These are phyloP conservation scores for Russula griseocarnosa DNA, from an alignment of 768 basidiomycete species.

Conservation along the genomic window DNA sequence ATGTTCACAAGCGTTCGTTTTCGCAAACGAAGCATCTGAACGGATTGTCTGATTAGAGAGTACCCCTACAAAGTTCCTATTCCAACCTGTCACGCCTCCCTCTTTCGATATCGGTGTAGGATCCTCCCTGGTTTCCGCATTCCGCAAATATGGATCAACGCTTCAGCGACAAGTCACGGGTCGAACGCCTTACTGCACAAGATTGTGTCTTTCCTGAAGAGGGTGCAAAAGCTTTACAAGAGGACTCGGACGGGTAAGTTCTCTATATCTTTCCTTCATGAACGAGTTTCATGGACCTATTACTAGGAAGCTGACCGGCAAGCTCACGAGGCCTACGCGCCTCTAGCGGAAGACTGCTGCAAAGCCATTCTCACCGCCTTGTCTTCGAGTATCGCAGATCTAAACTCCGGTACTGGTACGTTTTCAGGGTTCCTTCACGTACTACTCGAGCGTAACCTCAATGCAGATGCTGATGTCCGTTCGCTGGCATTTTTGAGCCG, in stretches of 20 bases:
- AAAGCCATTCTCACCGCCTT: conserved; percentile 11
- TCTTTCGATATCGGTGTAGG: conserved; percentile 40
- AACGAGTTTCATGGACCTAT: conserved; percentile 42
- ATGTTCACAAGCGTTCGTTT: conserved; percentile 27
- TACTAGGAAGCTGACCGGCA: conserved; percentile 50
- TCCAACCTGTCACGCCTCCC: conserved; percentile 49
- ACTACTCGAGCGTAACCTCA: neutral
- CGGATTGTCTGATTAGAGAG: conserved; percentile 39
- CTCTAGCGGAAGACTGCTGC: conserved; percentile 22
- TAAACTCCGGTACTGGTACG: conserved; percentile 17
- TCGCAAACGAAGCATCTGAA: conserved; percentile 4
- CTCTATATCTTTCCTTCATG: neutral
- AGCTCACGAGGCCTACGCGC: conserved; percentile 36
- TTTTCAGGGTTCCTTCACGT: neutral
- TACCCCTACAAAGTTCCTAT: conserved; percentile 53
- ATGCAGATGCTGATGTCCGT: conserved; percentile 18
- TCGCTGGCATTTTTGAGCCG: conserved; percentile 26
- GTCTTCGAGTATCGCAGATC: conserved; percentile 9
- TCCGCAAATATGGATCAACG: conserved; percentile 58
- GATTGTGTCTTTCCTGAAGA: conserved; percentile 57
- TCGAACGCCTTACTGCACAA: conserved; percentile 57
- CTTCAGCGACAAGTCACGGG: conserved; percentile 62
- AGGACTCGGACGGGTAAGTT: conserved; percentile 44
- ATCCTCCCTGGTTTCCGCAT: conserved; percentile 42
- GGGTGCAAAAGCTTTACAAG: conserved; percentile 53